Evolutionary conservation across 345 rosid species (phyloP), one percentile per base, ranked within the genome.

Genomic region (Moringa oleifera): DNA sequence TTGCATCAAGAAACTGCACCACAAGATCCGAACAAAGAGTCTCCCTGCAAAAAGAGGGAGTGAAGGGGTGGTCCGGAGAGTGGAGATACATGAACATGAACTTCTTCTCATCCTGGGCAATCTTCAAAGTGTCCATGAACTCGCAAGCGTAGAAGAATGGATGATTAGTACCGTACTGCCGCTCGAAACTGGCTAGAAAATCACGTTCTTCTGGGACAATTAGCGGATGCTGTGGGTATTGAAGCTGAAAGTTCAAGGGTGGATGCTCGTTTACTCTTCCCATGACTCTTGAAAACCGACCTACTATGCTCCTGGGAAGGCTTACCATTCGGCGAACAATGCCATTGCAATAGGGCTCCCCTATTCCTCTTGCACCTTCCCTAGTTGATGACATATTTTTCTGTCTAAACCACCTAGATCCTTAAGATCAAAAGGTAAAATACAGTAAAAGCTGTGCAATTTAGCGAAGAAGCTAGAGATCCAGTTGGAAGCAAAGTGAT

Each of bases 31-130:
- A 83, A 61, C 83, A 24, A 36, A 86, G 49, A 20, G 85, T 81
- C n/a, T 73, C 76, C 18, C 75, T 66, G 58, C 89, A 81, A 70
- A 86, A 86, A 25, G 83, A 71, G 25, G 79, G 80, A 24, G 85
- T 77, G 69, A 83, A 83, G 8, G 89, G 87, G 61, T 83, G 81
- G 10, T 78, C 65, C 0, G 81, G 80, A 0, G 80, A 67, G 74
- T 80, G 85, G 21, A 85, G 76, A 57, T 82, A 85, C 74, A 85
- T 25, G 66, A 85, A 85, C 83, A 82, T 18, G 53, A 82, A 76
- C 74, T 80, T 80, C 28, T 74, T 70, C 53, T 85, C 84, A 12
- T 77, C 70, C 59, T 77, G 75, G 11, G 85, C 87, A 17, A 82
- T 76, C 72, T 69, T 85, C 33, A 80, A 56, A 21, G 87, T 76